phyloP scores from a whole-genome alignment of 2,329 filamentous ascomycete species.

The Lizonia empirigonia region DNA sequence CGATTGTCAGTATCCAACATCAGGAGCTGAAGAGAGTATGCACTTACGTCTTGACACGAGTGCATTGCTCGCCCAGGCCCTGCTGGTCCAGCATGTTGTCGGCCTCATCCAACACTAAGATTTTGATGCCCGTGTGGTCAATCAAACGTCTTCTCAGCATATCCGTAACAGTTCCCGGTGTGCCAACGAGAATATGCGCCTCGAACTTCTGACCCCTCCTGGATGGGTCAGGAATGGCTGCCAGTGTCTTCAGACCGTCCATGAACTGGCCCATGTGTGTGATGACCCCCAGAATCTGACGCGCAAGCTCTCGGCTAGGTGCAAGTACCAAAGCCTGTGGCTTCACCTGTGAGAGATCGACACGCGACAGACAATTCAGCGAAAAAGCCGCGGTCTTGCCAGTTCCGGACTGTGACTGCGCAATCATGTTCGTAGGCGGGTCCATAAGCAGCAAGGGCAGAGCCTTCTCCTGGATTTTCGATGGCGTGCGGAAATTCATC shows the following conservation, averaged over 20 bases:
- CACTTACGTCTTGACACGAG: constrained; percentile 82
- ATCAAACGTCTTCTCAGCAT: constrained; percentile 78
- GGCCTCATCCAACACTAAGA: constrained; percentile 93
- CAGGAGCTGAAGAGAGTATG: background rate
- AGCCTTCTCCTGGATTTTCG: constrained; percentile 96
- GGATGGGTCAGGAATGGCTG: constrained; percentile 80
- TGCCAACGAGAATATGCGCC: constrained; percentile 85
- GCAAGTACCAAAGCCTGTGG: constrained; percentile 90
- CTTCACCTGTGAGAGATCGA: constrained; percentile 72
- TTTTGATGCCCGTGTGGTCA: constrained; percentile 71
- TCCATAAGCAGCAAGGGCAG: constrained; percentile 85
- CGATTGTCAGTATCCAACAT: constrained; percentile 38
- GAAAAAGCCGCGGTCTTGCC: constrained; percentile 98
- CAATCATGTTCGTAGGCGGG: constrained; percentile 93
- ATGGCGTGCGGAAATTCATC: constrained; percentile 92
- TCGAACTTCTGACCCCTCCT: constrained; percentile 71
- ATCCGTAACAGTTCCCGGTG: constrained; percentile 90
- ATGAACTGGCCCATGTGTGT: constrained; percentile 84
- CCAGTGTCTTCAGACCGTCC: constrained; percentile 73
- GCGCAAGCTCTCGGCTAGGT: constrained; percentile 90
- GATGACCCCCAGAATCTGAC: constrained; percentile 89
- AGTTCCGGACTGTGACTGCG: constrained; percentile 98
- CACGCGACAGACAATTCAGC: constrained; percentile 84
- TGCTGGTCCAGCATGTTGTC: constrained; percentile 99
- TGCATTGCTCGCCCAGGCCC: constrained; percentile 92